Evolutionary conservation across 2,329 filamentous ascomycete genomes (phyloP).

Genomic region (Fusarium zealandicum): DNA sequence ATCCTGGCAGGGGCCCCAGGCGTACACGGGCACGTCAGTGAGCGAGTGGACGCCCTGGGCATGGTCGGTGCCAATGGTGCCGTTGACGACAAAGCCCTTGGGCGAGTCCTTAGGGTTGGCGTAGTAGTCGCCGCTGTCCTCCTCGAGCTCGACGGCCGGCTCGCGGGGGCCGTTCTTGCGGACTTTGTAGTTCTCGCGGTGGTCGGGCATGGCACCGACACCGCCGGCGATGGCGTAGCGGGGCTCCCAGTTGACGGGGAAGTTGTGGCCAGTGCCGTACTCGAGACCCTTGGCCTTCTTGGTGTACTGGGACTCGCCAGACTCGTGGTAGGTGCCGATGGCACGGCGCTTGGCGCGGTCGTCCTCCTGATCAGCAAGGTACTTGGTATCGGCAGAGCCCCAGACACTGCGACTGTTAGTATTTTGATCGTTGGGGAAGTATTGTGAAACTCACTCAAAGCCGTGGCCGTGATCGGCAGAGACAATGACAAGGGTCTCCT

Average conservation of each 20-base stretch:
- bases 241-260: slow-evolving; percentile 85
- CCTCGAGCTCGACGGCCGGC: slow-evolving; percentile 62
- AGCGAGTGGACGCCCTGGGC: slow-evolving; percentile 77
- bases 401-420: slow-evolving; percentile 62
- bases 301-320: slow-evolving; percentile 79
- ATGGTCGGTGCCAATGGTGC: slow-evolving; percentile 70
- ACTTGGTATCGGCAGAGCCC: slow-evolving; percentile 81
- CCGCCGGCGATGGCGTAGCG: slow-evolving; percentile 82
- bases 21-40: slow-evolving; percentile 81
- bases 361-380: slow-evolving; percentile 68
- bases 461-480: slow-evolving; percentile 91
- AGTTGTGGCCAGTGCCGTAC: slow-evolving; percentile 77
- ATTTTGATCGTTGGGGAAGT: slow-evolving; percentile 6
- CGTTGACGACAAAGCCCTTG: slow-evolving; percentile 76
- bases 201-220: slow-evolving; percentile 75
- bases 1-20: slow-evolving; percentile 80
- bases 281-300: slow-evolving; percentile 63
- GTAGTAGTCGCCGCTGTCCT: slow-evolving; percentile 63
- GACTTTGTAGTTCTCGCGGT: slow-evolving; percentile 77
- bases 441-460: slow-evolving; percentile 64
- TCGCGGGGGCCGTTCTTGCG: slow-evolving; percentile 69
- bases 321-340: slow-evolving; percentile 75
- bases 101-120: slow-evolving; percentile 72
- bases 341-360: slow-evolving; percentile 79
- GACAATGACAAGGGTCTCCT: slow-evolving; percentile 80